Evolutionary conservation across 495 filamentous ascomycete genomes (phyloP), one percentile per base, ranked within the genome.

Genomic region (Tirmania nivea): DNA sequence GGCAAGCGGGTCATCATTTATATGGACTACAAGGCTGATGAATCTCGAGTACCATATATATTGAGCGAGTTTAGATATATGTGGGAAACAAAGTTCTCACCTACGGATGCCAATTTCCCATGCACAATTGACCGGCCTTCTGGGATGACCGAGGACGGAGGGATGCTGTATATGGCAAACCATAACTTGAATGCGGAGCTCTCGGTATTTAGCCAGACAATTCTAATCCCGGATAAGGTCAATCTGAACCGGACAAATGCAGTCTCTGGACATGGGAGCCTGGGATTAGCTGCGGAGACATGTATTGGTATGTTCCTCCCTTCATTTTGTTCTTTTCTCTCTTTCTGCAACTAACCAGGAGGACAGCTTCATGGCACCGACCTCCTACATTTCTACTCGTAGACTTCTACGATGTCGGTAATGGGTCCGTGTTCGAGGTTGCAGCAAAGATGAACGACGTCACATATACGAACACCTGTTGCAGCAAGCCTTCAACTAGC

Each of bases 401-500:
- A 5, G 89, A 96, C 64, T 92, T 67, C 63, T 62, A 59, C 50
- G 52, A 66, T 55, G 35, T 60, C 60, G 60, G 59, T 2, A 75
- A 76, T 53, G 89, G 89, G n/a, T 81, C 82, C 4, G 89, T 94
- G 45, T 94, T 96, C 62, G 78, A 89, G 61, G 86, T 90, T 39
- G 89, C 88, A 3, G 89, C 89, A 10, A 64, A 72, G 57, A 78
- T 79, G 62, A 96, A 96, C 65, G 82, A 84, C 55, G 85, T 96
- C 17, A 2, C 14, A 19, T 45, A 45, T 45, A 14, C 14, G 39
- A 6, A 8, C 2, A 19, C 14, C 14, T 45, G 39, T 19, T 45
- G 39, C 17, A 45, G 39, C 39, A 45, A 45, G 39, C 25, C 25
- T 31, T 31, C 25, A 31, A 31, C 2, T 3, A 31, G 25, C 2